Base-by-base conservation (phyloP, 495 filamentous ascomycete species). In the Clohesyomyces aquaticus region DNA sequence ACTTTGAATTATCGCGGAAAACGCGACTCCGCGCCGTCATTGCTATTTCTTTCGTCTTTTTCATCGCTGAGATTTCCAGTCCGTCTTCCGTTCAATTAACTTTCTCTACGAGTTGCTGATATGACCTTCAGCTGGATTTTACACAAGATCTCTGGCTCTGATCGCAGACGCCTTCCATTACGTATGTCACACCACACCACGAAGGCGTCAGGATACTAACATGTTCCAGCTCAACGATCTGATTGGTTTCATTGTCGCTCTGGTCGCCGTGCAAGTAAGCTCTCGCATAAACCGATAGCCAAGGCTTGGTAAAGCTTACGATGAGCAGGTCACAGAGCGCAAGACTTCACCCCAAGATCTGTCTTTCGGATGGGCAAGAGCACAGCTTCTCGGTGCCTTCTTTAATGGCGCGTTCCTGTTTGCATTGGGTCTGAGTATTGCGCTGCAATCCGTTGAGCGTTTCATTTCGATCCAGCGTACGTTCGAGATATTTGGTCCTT, bases 31-130 rank as follows among this genome's bases (percentile, higher is more conserved):
- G 62, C 4, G 71, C 74, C n/a, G 79, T 81, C 12, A 82, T 83
- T 56, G 73, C 45, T 0, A 81, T 82, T 19, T 81, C 81, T n/a
- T 77, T 77, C 3, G 70, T 65, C 18, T 83, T 83, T 61, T 83
- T 83, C 65, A 32, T 80, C 12, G 77, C 76, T 3, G 81, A 83
- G 55, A 82, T 82, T 42, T 77, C 79, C 28, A 70, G 79, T 82
- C 60, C 58, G 69, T 54, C 21, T 38, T 16, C 29, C 29, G 11
- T 11, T 38, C 11, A 14, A 27, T 9, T 28, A 9, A 4, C 41
- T 41, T 19, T 11, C 18, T 8, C 3, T 3, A 1, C 10, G 18
- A 26, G 22, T 29, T n/a, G 12, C 45, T 53, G 41, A 58, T 45
- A 12, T 4, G 55, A 22, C 43, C 11, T 41, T n/a, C n/a, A 80